Conservation (phyloP, 139 green algal species). For the Nannochloris sp. region DNA sequence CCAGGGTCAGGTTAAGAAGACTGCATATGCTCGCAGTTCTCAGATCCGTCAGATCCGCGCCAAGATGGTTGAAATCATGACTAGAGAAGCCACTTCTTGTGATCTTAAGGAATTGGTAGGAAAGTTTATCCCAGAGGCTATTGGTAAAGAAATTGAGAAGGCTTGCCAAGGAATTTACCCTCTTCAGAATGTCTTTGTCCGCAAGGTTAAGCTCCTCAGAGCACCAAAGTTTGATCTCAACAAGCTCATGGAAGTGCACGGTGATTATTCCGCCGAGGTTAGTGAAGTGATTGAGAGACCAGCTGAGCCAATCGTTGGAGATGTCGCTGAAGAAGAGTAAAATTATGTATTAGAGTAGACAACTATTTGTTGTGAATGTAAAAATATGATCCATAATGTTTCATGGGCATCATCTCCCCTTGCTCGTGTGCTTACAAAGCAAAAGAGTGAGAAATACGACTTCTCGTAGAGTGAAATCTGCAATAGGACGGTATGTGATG, state of each 20-base stretch:
- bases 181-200: conserved; percentile 89
- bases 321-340: conserved; percentile 17
- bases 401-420: too few species aligned
- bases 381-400: too few species aligned
- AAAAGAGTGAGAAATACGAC: too few species aligned
- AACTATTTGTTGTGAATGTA: background rate
- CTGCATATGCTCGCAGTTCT: conserved; percentile 85
- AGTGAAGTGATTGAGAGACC: conserved; percentile 31
- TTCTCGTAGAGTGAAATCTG: too few species aligned
- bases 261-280: conserved; percentile 72
- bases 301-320: conserved; percentile 22
- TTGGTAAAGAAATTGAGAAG: conserved; percentile 98
- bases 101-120: conserved; percentile 98
- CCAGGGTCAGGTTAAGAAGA: conserved; percentile 85
- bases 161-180: conserved; percentile 83
- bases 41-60: conserved; percentile 81
- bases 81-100: conserved; percentile 72
- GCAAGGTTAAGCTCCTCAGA: conserved; percentile 99
- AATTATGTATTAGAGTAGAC: background rate
- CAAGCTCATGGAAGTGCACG: conserved; percentile 99
- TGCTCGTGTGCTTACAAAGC: too few species aligned
- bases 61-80: conserved; percentile 99
- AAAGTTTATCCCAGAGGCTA: conserved; percentile 99
- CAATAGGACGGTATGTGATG: too few species aligned
- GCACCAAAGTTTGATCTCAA: conserved; percentile 95